Percentiles rank a stretch among this genome's conserved stretches.
Conservation (phyloP, 768 basidiomycete species). For the Roridomyces roridus region DNA sequence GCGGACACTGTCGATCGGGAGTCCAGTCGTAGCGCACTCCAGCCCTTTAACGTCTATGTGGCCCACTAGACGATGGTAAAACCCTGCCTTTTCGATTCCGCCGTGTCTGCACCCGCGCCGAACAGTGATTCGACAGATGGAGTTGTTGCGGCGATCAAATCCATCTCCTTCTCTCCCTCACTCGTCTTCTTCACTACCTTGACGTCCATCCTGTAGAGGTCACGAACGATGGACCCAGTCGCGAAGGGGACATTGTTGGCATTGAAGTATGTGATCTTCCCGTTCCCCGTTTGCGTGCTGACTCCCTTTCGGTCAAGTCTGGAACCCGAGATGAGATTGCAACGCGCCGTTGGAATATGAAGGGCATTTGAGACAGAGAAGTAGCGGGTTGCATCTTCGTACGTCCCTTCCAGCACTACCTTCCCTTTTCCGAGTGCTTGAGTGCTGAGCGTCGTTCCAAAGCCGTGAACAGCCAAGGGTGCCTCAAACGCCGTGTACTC, state of each 20-base stretch:
- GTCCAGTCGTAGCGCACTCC: constrained; percentile 16
- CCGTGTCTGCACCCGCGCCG: too few relatives aligned
- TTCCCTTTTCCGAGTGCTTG: constrained; percentile 16
- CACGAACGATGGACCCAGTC: not conserved
- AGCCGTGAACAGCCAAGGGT: constrained; percentile 12
- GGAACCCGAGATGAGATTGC: constrained; percentile 22
- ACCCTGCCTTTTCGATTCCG: too few relatives aligned
- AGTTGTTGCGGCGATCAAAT: too few relatives aligned
- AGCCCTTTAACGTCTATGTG: constrained; percentile 27
- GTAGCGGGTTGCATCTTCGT: not conserved
- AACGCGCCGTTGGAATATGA: constrained; percentile 7
- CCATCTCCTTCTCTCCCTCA: not conserved
- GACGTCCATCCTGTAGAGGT: constrained; percentile 18
- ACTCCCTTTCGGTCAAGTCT: constrained; percentile 17
- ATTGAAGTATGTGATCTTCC: constrained; percentile 12
- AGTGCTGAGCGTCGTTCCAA: constrained; percentile 8
- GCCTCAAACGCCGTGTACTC: not conserved
- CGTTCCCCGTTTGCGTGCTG: too few relatives aligned
- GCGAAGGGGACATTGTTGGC: constrained; percentile 3
- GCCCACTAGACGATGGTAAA: constrained; percentile 22
- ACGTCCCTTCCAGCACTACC: not conserved
- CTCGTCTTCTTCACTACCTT: not conserved
- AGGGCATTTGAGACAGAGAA: too few relatives aligned
- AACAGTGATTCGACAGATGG: too few relatives aligned
- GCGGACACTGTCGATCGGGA: too few relatives aligned